Evolutionary conservation across 306 rosid species (phyloP).

Genomic region (Erythrophleum fordii): DNA sequence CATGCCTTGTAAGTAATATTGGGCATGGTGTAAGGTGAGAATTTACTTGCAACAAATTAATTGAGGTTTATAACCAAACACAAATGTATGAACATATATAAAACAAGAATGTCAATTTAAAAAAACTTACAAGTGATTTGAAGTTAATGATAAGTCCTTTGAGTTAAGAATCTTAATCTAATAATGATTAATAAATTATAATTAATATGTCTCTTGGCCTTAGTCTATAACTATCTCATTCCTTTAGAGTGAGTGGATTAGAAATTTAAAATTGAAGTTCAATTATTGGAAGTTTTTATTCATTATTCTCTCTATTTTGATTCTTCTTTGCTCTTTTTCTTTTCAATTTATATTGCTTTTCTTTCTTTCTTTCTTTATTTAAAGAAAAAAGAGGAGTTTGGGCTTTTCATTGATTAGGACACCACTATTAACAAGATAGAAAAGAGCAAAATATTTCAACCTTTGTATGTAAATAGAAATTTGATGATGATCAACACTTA

Average conservation of each 20-base stretch:
- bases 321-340: no score
- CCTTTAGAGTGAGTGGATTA: neutral
- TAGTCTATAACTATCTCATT: neutral
- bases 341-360: no score
- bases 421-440: no score
- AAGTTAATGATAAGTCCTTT: neutral
- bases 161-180: neutral
- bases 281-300: neutral
- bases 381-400: no score
- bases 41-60: constrained; percentile 68
- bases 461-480: no score
- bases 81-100: constrained; percentile 20
- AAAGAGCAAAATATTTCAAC: no score
- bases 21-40: constrained; percentile 99
- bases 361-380: no score
- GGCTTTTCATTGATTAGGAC: no score
- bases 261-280: constrained; percentile 12
- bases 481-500: no score
- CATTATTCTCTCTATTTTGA: no score
- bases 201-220: neutral
- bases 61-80: constrained; percentile 17
- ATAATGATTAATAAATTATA: neutral
- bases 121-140: neutral
- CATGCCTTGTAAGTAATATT: constrained; percentile 95
- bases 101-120: neutral